Base-by-base conservation (phyloP, 108 stramenopile genomes). In the Discostella stelligeroides region DNA sequence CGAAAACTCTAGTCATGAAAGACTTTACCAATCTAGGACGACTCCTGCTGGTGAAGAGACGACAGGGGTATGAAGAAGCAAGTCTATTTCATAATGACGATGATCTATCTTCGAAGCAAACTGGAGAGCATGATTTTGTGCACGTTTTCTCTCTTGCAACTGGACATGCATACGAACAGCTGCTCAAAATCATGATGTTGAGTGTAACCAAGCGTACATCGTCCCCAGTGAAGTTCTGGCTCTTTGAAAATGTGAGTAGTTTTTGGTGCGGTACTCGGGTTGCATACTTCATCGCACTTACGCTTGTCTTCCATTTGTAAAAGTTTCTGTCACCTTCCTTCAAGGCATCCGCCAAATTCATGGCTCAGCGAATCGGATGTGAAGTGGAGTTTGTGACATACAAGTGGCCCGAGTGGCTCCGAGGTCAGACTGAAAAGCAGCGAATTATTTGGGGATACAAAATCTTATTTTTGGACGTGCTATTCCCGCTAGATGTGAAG, bases 391-490 rank as follows among this genome's bases (percentile, higher is more conserved):
- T 92, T 70, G 84, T 84, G 20, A 79, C 78, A 21, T 79, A 79
- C 60, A 79, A 79, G 73, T 99, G 99, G 99, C 99, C 99, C 7
- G 90, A 98, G 73, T 99, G 98, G 98, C 86, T 99, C 21, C 88
- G 96, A 27, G 85, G 82, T 25, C 98, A 99, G 74, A 95, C 85
- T 40, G 97, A 98, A 76, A 97, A 98, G 81, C 99, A 99, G 85
- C 84, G 99, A 28, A 96, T 98, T 55, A 99, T 99, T 72, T 99
- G 99, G 99, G 99, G 99, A 18, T 99, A 98, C 88, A 99, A 99
- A 83, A 99, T 99, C 63, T 86, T 99, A 10, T 99, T 99, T 68
- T 78, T 99, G 20, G 99, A 99, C 72, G 99, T 99, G 14, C 88
- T 99, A 2, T 99, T 99, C 74, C 99, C 99, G 6, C 84, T 98